phyloP scores from a whole-genome alignment of 345 rosid genomes.

The Pistacia vera region DNA sequence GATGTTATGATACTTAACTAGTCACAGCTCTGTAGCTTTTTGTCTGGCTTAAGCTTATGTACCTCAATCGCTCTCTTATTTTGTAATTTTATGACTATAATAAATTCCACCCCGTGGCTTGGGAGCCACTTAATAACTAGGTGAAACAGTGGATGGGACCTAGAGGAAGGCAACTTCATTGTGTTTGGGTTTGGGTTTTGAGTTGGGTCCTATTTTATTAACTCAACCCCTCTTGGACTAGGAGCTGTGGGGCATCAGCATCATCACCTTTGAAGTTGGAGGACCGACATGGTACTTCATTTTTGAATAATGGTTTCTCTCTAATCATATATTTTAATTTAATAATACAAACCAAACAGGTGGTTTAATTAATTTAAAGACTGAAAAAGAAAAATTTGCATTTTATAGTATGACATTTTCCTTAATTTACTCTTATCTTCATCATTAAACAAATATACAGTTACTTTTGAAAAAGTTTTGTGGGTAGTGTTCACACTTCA shows the following conservation, averaged over 20 bases:
- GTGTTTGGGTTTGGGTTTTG: too few species aligned
- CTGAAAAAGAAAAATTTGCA: too few species aligned
- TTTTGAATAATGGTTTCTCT: too few species aligned
- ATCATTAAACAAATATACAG: neutral
- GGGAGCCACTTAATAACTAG: neutral
- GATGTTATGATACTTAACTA: neutral
- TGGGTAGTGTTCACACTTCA: neutral
- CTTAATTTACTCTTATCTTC: neutral
- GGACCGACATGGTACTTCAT: too few species aligned
- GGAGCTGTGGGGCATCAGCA: neutral
- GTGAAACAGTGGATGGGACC: neutral
- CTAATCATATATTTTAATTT: too few species aligned
- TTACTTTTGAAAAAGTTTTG: neutral
- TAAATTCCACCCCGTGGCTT: neutral
- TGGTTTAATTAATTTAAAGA: too few species aligned
- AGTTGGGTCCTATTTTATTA: constrained; percentile 3
- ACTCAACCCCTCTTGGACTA: neutral
- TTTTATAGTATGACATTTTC: neutral
- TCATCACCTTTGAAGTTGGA: neutral
- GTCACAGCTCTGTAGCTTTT: neutral
- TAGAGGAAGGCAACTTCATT: neutral
- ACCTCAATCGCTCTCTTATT: too few species aligned
- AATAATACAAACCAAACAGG: too few species aligned
- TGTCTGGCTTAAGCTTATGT: neutral
- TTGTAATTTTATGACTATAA: too few species aligned